These are phyloP conservation scores for Tolypocladium nubicola DNA, from an alignment of 2,329 filamentous ascomycete genomes.

Conservation along the genomic window DNA sequence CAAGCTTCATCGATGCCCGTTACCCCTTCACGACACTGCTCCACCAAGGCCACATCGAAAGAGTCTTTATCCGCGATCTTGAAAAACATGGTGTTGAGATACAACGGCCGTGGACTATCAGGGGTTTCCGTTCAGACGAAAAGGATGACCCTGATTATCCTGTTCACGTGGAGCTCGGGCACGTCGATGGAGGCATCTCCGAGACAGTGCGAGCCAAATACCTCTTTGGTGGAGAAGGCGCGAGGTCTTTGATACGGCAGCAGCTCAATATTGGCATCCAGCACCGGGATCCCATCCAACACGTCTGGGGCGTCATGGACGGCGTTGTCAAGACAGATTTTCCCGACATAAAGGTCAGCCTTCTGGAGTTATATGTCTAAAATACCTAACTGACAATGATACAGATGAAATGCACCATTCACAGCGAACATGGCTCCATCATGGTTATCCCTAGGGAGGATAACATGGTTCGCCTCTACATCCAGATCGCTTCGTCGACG, in stretches of 20 bases:
- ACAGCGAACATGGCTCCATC: constrained; percentile 63
- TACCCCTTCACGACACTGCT: constrained; percentile 62
- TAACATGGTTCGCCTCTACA: constrained; percentile 58
- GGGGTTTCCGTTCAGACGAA: constrained; percentile 48
- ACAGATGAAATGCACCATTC: constrained; percentile 65
- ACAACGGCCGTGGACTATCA: constrained; percentile 56
- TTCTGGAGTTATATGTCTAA: not conserved
- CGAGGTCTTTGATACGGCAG: constrained; percentile 54
- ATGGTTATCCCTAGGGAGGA: constrained; percentile 70
- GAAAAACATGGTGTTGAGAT: constrained; percentile 49
- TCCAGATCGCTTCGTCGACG: constrained; percentile 54
- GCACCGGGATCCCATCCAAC: constrained; percentile 57
- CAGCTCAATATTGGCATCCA: constrained; percentile 60
- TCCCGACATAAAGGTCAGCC: constrained; percentile 58
- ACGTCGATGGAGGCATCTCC: constrained; percentile 59
- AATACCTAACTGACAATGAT: constrained; percentile 29
- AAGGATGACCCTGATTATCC: constrained; percentile 55
- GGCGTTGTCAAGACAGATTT: constrained; percentile 63
- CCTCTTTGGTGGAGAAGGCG: constrained; percentile 61
- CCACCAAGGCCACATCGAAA: constrained; percentile 63
- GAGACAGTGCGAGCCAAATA: constrained; percentile 63
- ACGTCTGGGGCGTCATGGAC: constrained; percentile 71
- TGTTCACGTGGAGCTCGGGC: constrained; percentile 66
- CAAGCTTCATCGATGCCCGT: constrained; percentile 65
- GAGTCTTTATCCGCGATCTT: constrained; percentile 57